Evolutionary conservation across 2,329 filamentous ascomycete genomes (phyloP), one percentile per base, ranked within the genome.

Genomic region (Alternaria gaisen): DNA sequence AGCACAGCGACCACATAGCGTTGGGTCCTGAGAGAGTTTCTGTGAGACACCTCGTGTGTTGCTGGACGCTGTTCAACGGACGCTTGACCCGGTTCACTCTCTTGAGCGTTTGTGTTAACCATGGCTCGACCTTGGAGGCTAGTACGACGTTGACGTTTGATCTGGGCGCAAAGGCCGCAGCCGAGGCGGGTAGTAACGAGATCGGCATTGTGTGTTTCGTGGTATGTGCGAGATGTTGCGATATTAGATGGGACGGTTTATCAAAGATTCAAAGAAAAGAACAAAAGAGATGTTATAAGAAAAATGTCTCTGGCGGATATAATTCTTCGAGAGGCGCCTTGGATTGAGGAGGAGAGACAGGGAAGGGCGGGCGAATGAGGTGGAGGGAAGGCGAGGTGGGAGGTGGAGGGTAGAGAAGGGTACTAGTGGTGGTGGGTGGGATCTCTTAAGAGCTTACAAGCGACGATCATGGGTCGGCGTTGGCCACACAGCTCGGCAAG

Each of bases 51-150:
- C 92, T 88, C 72, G 94, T 93, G 83, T 98, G 95, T 80, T 99
- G 95, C 59, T 92, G 90, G 50, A 97, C 92, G 80, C 92, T 97
- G 87, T 99, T 99, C 81, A 98, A 87, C 63, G 95, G 94, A 72
- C 95, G 91, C 87, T 98, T 99, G 74, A 97, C 89, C 71, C 91
- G 88, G 86, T 97, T 98, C 83, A 97, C 93, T 80, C 95, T 90
- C 87, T 98, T 98, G 74, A 99, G 86, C 11, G 94, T 97, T 77
- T 94, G 92, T 36, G 95, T 99, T 81, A 98, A 87, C 95, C 95
- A 99, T 61, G 93, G 91, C 83, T 97, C 94, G 75, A 96, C 89
- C 84, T 95, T 97, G 78, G 90, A 91, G 76, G 90, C 91, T 74
- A 99, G 85, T 62, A 99, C 95, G 71, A 99, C 92, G 79, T 96